Evolutionary conservation across 2,329 filamentous ascomycete genomes (phyloP).

Genomic region (Capronia americana): DNA sequence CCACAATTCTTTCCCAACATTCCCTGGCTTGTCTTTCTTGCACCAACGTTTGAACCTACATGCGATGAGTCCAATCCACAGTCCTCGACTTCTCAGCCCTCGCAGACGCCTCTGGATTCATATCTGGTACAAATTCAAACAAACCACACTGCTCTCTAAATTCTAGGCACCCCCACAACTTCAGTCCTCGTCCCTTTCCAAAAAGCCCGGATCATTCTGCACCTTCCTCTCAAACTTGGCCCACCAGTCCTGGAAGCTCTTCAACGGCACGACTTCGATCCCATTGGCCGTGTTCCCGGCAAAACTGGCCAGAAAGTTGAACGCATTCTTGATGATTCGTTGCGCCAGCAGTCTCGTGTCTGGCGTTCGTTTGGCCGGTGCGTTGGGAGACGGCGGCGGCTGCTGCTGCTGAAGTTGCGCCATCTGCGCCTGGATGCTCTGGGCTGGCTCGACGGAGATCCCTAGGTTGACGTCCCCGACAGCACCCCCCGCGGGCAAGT

Average conservation of each 20-base stretch:
- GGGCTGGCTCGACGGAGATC: constrained; percentile 78
- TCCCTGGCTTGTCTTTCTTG: not conserved
- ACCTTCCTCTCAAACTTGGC: constrained; percentile 89
- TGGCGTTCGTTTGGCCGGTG: constrained; percentile 41
- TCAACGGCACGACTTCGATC: constrained; percentile 88
- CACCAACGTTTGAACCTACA: not conserved
- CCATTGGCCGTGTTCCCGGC: constrained; percentile 67
- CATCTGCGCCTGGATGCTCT: constrained; percentile 73
- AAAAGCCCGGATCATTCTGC: constrained; percentile 82
- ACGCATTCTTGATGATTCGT: constrained; percentile 93
- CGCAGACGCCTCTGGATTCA: not conserved
- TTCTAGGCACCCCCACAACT: not conserved
- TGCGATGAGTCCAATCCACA: not conserved
- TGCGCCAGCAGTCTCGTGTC: constrained; percentile 84
- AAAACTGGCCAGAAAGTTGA: constrained; percentile 93
- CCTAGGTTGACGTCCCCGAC: constrained; percentile 57
- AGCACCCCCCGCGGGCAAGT: constrained; percentile 41
- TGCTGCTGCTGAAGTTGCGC: constrained; percentile 55
- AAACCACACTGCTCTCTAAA: not conserved
- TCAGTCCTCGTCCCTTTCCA: constrained; percentile 70
- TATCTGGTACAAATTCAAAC: too few species aligned
- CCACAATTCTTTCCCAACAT: not conserved
- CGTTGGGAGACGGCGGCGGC: constrained; percentile 45
- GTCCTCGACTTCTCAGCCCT: not conserved
- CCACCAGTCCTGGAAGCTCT: constrained; percentile 98